Evolutionary conservation across 2,329 filamentous ascomycete genomes (phyloP).

Genomic region (Colletotrichum sansevieriae): DNA sequence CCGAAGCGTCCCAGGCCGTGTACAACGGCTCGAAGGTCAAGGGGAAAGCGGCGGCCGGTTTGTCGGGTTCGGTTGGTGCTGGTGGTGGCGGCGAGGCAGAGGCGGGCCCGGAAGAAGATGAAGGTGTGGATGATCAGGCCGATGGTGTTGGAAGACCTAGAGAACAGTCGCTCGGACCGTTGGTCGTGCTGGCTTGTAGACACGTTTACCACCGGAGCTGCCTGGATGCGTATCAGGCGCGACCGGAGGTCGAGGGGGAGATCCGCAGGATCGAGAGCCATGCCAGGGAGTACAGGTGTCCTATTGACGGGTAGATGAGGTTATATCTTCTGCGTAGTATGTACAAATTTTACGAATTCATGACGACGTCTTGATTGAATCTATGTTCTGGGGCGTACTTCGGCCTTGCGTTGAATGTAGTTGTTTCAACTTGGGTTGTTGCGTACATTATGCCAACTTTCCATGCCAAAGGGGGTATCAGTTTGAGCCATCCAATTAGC

Average conservation of each 20-base stretch:
- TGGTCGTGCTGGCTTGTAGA: conserved; percentile 77
- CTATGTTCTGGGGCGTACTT: not conserved
- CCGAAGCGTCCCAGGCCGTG: conserved; percentile 39
- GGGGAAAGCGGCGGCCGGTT: conserved; percentile 69
- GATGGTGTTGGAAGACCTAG: conserved; percentile 45
- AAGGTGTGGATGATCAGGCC: conserved; percentile 52
- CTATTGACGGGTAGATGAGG: conserved; percentile 64
- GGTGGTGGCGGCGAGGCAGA: conserved; percentile 52
- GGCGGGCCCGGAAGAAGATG: conserved; percentile 55
- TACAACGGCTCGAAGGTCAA: conserved; percentile 63
- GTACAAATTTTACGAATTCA: conserved; percentile 42
- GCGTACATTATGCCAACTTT: no score
- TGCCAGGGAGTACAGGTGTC: conserved; percentile 67
- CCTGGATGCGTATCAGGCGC: conserved; percentile 73
- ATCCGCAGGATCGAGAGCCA: conserved; percentile 56
- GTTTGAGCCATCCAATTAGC: no score
- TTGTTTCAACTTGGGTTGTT: not conserved
- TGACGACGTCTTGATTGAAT: not conserved
- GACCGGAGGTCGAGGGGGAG: conserved; percentile 59
- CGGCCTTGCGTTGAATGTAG: no score
- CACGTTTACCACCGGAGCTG: conserved; percentile 79
- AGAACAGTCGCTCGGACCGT: conserved; percentile 69
- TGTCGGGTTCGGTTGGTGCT: conserved; percentile 40
- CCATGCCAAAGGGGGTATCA: no score
- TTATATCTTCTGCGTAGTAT: conserved; percentile 35